Evolutionary conservation across 2,329 filamentous ascomycete genomes (phyloP), one percentile per base, ranked within the genome.

Genomic region (Trichoderma hamatum): DNA sequence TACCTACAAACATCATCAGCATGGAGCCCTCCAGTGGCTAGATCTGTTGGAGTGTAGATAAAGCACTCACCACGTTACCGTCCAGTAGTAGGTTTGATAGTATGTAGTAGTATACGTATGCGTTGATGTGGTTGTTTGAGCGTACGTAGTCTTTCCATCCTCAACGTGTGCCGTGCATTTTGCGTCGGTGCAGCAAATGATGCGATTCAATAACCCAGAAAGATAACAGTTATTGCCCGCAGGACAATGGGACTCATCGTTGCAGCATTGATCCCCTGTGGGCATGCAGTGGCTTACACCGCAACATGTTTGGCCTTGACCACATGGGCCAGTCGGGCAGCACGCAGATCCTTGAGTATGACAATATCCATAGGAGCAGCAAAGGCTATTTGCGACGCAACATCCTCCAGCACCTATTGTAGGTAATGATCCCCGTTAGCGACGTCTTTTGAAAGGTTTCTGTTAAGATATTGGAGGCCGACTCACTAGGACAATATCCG

Each of bases 301-400:
- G 67, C 74, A 75, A 59, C 73, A 75, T 13, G 30, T 55, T 26
- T 65, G 24, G 55, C 71, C 72, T 9, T 49, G 21, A 2, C 46
- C 39, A 69, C 73, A 75, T 5, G 73, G 69, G 3, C 71, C 73
- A 26, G 49, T 70, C 56, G 73, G 73, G 34, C 73, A 75, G 67
- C 74, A 75, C 24, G 39, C 56, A 19, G 61, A 34, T 34, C 34
- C 70, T 9, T 70, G 65, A 5, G 65, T 30, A 52, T 72, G 67
- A 56, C 74, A 75, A 70, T 75, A 75, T 55, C 74, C 74, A 51
- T 71, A 73, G n/a, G 46, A 32, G 52, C 73, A 74, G 71, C 74
- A 76, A 14, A 32, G 30, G 55, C 66, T 69, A 14, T 36, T 56
- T 11, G 34, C 5, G 13, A 71, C 71, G 66, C 73, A 75, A 70